Evolutionary conservation across 2,329 filamentous ascomycete genomes (phyloP), one percentile per base, ranked within the genome.

Genomic region (Xylariaceae sp.): DNA sequence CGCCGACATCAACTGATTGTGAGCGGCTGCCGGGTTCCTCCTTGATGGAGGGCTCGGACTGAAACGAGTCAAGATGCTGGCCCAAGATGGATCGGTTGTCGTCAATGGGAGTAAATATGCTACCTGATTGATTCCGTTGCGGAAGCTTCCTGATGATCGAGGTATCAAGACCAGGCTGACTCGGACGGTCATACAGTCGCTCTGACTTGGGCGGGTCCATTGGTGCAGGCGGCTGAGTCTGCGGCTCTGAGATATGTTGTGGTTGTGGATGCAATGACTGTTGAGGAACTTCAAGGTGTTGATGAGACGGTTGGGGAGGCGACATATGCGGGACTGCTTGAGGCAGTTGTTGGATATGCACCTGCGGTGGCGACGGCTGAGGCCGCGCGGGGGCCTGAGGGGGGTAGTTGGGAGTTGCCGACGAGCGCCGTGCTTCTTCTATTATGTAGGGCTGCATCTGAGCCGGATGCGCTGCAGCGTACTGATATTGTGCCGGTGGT

Each of bases 101-200:
- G 65, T 97, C 94, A 58, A 99, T 96, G 0, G 94, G 94, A 0
- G 94, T 99, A 69, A 97, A 97, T 55, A 99, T 97, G 71, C 92
- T 97, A 69, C 92, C 57, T 11, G 55, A 88, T 18, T 88, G 87
- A 70, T 92, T 92, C 27, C 89, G 86, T 65, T 87, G 89, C 2
- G 88, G 86, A 59, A 89, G 76, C 62, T 82, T 84, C 71, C 83
- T 83, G 58, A 84, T 80, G 15, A 75, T 75, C 29, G 73, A 72
- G 42, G 77, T 83, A 61, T 81, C 81, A 46, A 81, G 67, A 36
- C 79, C 64, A 7, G 74, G 79, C 27, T 76, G 73, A 54, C 76
- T 73, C 3, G 74, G 72, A 29, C 76, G 72, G 13, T 80, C 76
- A 18, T 76, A 73, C 8, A 75, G 70, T 50, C 76, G 74, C n/a